phyloP scores from a whole-genome alignment of 2,329 filamentous ascomycete species.

The Clarireedia hainanense region DNA sequence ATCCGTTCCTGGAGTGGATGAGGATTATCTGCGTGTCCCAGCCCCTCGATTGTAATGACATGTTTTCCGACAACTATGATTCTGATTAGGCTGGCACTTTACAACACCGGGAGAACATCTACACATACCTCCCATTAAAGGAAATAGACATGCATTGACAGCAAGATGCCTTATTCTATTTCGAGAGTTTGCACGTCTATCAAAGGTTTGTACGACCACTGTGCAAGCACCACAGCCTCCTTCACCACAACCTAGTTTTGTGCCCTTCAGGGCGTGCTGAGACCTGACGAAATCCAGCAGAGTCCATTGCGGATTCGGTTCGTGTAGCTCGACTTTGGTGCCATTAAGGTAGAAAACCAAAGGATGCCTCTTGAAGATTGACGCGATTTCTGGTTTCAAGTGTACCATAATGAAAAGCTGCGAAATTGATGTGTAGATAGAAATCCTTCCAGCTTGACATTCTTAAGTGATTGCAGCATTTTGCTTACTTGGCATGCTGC shows the following conservation, averaged over 20 bases:
- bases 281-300: conserved; percentile 86
- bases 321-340: conserved; percentile 73
- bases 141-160: conserved; percentile 76
- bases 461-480: too few relatives aligned
- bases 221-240: conserved; percentile 94
- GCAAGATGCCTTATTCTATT: conserved; percentile 81
- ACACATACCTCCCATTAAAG: conserved; percentile 21
- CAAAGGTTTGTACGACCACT: conserved; percentile 72
- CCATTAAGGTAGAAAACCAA: conserved; percentile 90
- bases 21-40: conserved; percentile 74
- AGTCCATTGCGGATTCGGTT: conserved; percentile 86
- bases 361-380: conserved; percentile 35
- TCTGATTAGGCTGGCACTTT: background rate
- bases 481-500: too few relatives aligned
- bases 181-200: conserved; percentile 56
- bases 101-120: background rate
- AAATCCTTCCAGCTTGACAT: too few relatives aligned
- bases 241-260: conserved; percentile 91
- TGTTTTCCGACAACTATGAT: conserved; percentile 80
- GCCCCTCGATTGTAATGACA: conserved; percentile 92
- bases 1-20: conserved; percentile 87
- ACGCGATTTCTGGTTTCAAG: conserved; percentile 15
- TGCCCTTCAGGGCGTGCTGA: conserved; percentile 70
- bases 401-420: conserved; percentile 10
- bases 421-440: background rate